Evolutionary conservation across 352 stramenopile genomes (phyloP).

Genomic region (Phytophthora chlamydospora): DNA sequence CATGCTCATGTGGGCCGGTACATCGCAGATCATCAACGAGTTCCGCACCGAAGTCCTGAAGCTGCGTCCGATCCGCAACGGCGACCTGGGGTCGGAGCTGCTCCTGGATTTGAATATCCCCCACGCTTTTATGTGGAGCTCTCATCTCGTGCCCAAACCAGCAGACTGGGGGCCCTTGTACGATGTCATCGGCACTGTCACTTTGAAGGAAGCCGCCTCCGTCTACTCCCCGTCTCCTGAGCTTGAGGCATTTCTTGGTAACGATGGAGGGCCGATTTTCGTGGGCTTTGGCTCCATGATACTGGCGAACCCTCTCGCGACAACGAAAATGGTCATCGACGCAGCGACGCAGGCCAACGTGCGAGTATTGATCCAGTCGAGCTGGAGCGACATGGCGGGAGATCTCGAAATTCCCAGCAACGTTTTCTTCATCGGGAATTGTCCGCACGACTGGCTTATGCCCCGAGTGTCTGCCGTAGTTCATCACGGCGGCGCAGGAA

Average conservation of each 20-base stretch:
- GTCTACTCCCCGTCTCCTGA: constrained; percentile 54
- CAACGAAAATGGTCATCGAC: constrained; percentile 86
- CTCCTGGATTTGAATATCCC: constrained; percentile 78
- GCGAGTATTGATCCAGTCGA: constrained; percentile 89
- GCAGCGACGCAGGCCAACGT: constrained; percentile 58
- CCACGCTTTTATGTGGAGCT: constrained; percentile 89
- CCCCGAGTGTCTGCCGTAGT: constrained; percentile 86
- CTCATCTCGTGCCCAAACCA: constrained; percentile 83
- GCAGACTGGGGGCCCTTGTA: constrained; percentile 86
- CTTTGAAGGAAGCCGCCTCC: constrained; percentile 39
- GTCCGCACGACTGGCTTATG: constrained; percentile 92
- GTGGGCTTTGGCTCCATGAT: constrained; percentile 95
- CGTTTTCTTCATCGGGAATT: constrained; percentile 67
- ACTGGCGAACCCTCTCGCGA: constrained; percentile 70
- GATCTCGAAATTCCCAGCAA: constrained; percentile 49
- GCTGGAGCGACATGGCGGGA: constrained; percentile 78
- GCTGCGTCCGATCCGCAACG: constrained; percentile 59
- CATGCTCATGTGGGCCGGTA: constrained; percentile 67
- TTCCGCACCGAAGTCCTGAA: constrained; percentile 71
- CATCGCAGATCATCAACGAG: constrained; percentile 70
- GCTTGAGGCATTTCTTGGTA: constrained; percentile 62
- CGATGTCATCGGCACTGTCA: constrained; percentile 87
- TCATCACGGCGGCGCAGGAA: constrained; percentile 81
- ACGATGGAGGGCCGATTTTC: constrained; percentile 85
- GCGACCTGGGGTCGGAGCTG: constrained; percentile 51